Evolutionary conservation across 164 flowering plant species (phyloP), one percentile per base, ranked within the genome.

Genomic region (Vitis riparia): DNA sequence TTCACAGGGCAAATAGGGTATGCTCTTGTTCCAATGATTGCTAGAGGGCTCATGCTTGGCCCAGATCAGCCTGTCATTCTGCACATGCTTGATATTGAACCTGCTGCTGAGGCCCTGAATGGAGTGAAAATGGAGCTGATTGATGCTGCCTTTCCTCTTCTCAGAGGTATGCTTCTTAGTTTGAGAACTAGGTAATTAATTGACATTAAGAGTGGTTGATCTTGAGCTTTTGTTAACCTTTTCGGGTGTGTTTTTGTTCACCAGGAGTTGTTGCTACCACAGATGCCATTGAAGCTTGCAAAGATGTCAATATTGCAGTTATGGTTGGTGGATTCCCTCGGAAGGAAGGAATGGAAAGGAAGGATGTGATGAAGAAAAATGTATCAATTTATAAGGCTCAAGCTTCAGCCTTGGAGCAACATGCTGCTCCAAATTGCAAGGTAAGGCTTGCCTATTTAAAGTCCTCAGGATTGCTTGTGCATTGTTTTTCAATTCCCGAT

Each of bases 131-230:
- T 91, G 94, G 98, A 93, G 76, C 63, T 93, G 76, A 71, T 86
- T 49, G 98, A 93, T 80, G 85, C 91, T 70, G 97, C 97, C 23
- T 89, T 91, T 59, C 98, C 97, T 74, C 93, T 93, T 51, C 90
- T 93, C 23, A 88, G 84, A 82, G 95, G 97, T 84, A 52, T 56
- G 70, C 32, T 8, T 47, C 37, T 66, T 51, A 23, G 17, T 59
- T 57, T 58, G 6, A 59, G 29, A 1, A 14, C 29, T 47, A 66
- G 32, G 44, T 32, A 3, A 32, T 32, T 32, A 32, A 16, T 59
- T 8, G 16, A 30, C 9, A 15, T 44, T 32, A 32, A 56, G 9
- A 62, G 8, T 48, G 55, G 48, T 50, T 23, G 50, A 2, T 29
- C 19, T 8, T 57, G 5, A 37, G 53, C 11, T 14, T 19, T 23